Base-by-base conservation (phyloP, 163 green algal genomes). In the Chlorella variabilis region DNA sequence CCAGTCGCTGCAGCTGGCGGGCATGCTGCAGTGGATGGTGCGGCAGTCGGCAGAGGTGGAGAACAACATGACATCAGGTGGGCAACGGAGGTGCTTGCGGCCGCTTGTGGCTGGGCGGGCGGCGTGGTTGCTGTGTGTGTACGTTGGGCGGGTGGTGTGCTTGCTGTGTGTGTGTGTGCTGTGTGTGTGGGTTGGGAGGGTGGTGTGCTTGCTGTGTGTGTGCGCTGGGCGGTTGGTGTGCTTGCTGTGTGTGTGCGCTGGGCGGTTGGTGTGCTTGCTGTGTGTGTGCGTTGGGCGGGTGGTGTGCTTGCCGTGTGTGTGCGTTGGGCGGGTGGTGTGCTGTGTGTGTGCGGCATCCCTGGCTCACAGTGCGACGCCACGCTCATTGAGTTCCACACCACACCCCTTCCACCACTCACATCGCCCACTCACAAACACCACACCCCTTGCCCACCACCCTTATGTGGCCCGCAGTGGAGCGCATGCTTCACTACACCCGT, bases 1-100 rank as follows among this genome's bases (percentile, higher is more conserved):
- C 5, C 87, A 97, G 78, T 85, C 92, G 56, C 86, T 98, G 71
- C 87, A 93, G 84, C 91, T 97, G 31, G 93, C 84, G 13, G 93
- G 89, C 31, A 80, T 91, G 66, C 90, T 97, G 87, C 93, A 92
- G 78, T 91, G 86, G 84, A 77, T 82, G 54, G 84, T 90, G 62
- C 80, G 89, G 5, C 91, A 95, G 85, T 85, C 83, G 11, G 91
- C 92, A 0, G 90, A 96, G 84, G 87, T 94, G 34, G 91, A 97
- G 81, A 95, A 94, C 78, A 83, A 87, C 77, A 95, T 97, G 93
- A 97, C 92, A 6, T 80, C 56, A 39, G 76, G 48, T 66, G 75
- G 31, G 71, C n/a, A 15, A 15, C 45, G 45, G 45, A n/a, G n/a
- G n/a, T n/a, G n/a, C n/a, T n/a, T n/a, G n/a, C n/a, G n/a, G n/a